A percentile compares a stretch with the other conserved stretches of the same genome.
Conservation (phyloP, 164 flowering plant species). For the Vitis riparia region DNA sequence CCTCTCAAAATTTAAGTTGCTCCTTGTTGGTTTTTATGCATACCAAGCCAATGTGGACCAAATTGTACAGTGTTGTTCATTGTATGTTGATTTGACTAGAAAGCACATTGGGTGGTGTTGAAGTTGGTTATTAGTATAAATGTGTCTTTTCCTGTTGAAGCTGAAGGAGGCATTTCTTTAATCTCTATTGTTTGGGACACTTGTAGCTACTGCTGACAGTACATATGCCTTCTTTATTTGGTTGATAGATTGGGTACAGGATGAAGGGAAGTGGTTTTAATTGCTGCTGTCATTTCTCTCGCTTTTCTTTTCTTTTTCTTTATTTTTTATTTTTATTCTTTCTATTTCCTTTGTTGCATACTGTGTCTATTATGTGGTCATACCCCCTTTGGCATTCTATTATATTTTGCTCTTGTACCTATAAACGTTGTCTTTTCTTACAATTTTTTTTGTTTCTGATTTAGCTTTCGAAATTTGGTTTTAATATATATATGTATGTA, state of each 20-base stretch:
- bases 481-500: background rate
- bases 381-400: too few relatives aligned
- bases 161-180: too few relatives aligned
- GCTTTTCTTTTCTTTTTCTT: too few relatives aligned
- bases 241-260: background rate
- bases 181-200: too few relatives aligned
- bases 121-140: background rate
- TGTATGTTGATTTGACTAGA: background rate
- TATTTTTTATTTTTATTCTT: too few relatives aligned
- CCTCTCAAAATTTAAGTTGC: background rate
- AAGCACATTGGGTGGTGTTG: background rate
- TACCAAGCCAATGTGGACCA: background rate
- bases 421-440: too few relatives aligned
- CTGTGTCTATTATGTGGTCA: too few relatives aligned
- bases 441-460: background rate
- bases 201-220: too few relatives aligned
- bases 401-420: too few relatives aligned
- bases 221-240: background rate
- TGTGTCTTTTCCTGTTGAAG: background rate
- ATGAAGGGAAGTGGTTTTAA: too few relatives aligned
- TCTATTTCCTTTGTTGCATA: too few relatives aligned
- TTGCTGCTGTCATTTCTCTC: too few relatives aligned
- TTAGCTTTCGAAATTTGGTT: constrained; percentile 2
- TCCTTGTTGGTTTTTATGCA: background rate
- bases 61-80: background rate